Evolutionary conservation across 768 basidiomycete species (phyloP), one percentile per base, ranked within the genome.

Genomic region (Tricholoma terreum): DNA sequence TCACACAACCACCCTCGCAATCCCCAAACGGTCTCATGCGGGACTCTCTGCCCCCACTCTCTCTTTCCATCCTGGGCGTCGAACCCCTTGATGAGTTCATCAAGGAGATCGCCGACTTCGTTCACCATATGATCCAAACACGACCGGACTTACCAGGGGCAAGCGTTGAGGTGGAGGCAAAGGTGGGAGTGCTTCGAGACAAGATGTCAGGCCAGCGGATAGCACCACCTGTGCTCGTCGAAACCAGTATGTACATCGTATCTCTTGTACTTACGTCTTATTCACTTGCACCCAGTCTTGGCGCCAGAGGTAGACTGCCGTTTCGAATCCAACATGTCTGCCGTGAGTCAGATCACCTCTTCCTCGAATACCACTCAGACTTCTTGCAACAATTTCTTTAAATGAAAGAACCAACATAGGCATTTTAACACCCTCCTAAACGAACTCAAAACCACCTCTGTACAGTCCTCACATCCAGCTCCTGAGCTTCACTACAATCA

Each of bases 11-110:
- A 52, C 45, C 60, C 46, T 36, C 52, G 48, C 51, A 62, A 45
- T 27, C 58, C 45, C 46, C 63, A 53, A 72, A 74, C 61, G 74
- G 71, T 24, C 65, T 66, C 48, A 64, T 66, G 64, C 58, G 56
- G 11, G 63, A 56, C 10, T 36, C 64, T 6, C 67, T 88, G 15
- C 86, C 85, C 4, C 87, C 86, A 3, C 81, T 90, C 38, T 88
- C 88, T 1, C 77, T 87, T 40, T 91, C 89, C 14, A 92, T 95
- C 61, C 83, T 97, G 27, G 90, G 89, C 53, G 86, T 93, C 50
- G 94, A 95, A 67, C 94, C 94, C 1, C 75, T 92, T 30, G 94
- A 97, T 71, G 94, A 96, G 67, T 94, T 97, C 68, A 93, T 94
- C 69, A 85, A 85, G 68, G 90, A 93, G 68, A 81, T 97, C 55